A percentile compares a stretch with the other conserved stretches of the same genome.
Evolutionary conservation across 805 yeast species (phyloP).

Genomic region (Jamesozyma hellenica): DNA sequence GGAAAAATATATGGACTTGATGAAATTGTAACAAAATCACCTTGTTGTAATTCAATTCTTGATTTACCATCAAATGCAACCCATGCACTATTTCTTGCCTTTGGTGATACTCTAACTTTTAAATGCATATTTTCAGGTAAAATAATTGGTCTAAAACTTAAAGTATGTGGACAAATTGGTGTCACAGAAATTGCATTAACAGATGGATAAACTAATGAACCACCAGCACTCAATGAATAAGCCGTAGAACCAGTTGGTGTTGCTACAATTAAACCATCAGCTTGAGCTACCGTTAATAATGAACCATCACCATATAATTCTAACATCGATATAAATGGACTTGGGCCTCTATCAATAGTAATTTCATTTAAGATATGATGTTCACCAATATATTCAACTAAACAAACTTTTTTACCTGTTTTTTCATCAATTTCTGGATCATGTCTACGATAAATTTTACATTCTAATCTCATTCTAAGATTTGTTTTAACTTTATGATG

Average conservation of each 20-base stretch:
- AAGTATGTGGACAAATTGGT: slow-evolving; percentile 90
- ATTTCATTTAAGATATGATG: slow-evolving; percentile 78
- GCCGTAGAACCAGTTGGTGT: slow-evolving; percentile 97
- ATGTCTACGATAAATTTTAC: slow-evolving; percentile 48
- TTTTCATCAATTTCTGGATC: slow-evolving; percentile 29
- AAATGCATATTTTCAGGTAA: slow-evolving; percentile 86
- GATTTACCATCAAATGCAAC: slow-evolving; percentile 90
- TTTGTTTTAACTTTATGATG: slow-evolving; percentile 65
- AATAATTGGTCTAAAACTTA: slow-evolving; percentile 82
- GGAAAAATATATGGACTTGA: slow-evolving; percentile 91
- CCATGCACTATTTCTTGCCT: slow-evolving; percentile 85
- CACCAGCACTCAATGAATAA: slow-evolving; percentile 87
- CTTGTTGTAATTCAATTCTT: slow-evolving; percentile 66
- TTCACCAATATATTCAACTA: slow-evolving; percentile 34
- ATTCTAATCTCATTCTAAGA: slow-evolving; percentile 76
- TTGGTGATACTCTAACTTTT: slow-evolving; percentile 68
- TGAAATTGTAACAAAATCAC: slow-evolving; percentile 73
- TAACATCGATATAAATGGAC: slow-evolving; percentile 79
- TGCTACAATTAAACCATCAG: slow-evolving; percentile 84
- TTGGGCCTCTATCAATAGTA: slow-evolving; percentile 86
- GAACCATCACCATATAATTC: slow-evolving; percentile 84
- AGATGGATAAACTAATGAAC: slow-evolving; percentile 85
- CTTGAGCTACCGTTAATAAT: slow-evolving; percentile 77
- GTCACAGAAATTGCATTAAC: slow-evolving; percentile 88
- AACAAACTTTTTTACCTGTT: slow-evolving; percentile 36